A percentile compares a stretch with the other conserved stretches of the same genome.
Conservation (phyloP, 306 rosid genomes). For the Dalbergia cultrata region DNA sequence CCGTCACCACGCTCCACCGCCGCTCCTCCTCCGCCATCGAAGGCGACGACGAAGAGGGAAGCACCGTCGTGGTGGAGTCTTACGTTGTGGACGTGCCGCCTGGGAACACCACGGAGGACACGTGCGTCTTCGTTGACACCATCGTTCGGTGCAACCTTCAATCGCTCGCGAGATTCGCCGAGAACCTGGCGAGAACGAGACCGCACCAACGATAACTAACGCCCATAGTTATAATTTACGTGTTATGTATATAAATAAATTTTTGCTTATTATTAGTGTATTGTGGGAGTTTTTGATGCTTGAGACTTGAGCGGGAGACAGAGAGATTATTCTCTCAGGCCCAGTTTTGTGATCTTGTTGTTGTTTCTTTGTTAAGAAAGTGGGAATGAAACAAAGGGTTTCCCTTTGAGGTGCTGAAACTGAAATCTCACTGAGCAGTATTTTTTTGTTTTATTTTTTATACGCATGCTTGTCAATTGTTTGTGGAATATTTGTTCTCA, state of each 20-base stretch:
- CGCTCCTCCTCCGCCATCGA: conserved; percentile 27
- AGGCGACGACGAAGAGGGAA: conserved; percentile 45
- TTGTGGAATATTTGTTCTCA: no score
- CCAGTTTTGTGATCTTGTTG: not conserved
- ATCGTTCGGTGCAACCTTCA: conserved; percentile 96
- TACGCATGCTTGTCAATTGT: no score
- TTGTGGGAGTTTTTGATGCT: not conserved
- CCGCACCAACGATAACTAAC: conserved; percentile 30
- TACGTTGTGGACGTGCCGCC: conserved; percentile 96
- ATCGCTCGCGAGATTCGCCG: conserved; percentile 82
- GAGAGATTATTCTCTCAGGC: not conserved
- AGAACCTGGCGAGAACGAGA: conserved; percentile 55
- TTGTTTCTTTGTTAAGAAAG: conserved; percentile 3
- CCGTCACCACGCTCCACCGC: conserved; percentile 87
- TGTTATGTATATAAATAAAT: conserved; percentile 10
- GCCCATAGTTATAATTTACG: not conserved
- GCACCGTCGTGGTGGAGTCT: conserved; percentile 86
- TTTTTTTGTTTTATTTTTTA: conserved; percentile 3
- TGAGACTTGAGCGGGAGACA: not conserved
- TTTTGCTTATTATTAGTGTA: not conserved
- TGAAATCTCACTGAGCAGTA: no score
- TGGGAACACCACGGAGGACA: conserved; percentile 88
- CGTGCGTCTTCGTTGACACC: conserved; percentile 82
- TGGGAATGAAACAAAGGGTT: conserved; percentile 41
- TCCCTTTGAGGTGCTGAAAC: no score